Conservation (phyloP, 331 rosid species). For the Erythrophleum ivorense region DNA sequence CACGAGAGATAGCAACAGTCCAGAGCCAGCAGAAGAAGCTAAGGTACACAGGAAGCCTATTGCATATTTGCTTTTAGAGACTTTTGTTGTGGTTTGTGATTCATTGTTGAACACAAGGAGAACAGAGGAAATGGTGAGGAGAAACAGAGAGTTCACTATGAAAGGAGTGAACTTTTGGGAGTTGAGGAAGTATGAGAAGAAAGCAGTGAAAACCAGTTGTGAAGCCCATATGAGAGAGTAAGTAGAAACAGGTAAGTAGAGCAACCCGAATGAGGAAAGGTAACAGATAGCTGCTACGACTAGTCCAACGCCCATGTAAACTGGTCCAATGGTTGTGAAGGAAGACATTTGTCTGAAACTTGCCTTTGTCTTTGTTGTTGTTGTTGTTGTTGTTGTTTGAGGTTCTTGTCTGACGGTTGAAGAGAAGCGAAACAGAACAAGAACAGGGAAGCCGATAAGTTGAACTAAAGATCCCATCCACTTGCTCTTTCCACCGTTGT, state of each 20-base stretch:
- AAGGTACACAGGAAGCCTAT: slow-evolving; percentile 55
- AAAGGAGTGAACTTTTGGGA: slow-evolving; percentile 58
- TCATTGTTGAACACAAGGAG: slow-evolving; percentile 50
- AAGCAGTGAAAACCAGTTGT: slow-evolving; percentile 57
- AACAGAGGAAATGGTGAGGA: slow-evolving; percentile 55
- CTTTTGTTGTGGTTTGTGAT: slow-evolving; percentile 4
- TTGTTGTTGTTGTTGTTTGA: no score
- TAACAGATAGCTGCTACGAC: no score
- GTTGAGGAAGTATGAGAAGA: slow-evolving; percentile 60
- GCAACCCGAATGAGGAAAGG: slow-evolving; percentile 49
- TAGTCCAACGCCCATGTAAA: no score
- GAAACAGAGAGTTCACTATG: slow-evolving; percentile 53
- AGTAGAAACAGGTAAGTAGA: slow-evolving; percentile 62
- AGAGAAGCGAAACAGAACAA: no score
- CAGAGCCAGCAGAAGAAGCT: slow-evolving; percentile 46
- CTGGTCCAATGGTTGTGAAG: no score
- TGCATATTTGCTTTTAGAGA: slow-evolving; percentile 39
- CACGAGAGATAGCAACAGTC: slow-evolving; percentile 39
- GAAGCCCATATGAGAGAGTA: slow-evolving; percentile 58
- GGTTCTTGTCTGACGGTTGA: no score
- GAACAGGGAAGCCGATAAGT: no score
- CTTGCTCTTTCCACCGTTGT: no score
- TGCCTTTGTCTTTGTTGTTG: no score
- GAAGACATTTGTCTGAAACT: no score
- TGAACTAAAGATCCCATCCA: no score